Conservation (phyloP, 2,329 filamentous ascomycete species). For the Acrocalymma vagum region DNA sequence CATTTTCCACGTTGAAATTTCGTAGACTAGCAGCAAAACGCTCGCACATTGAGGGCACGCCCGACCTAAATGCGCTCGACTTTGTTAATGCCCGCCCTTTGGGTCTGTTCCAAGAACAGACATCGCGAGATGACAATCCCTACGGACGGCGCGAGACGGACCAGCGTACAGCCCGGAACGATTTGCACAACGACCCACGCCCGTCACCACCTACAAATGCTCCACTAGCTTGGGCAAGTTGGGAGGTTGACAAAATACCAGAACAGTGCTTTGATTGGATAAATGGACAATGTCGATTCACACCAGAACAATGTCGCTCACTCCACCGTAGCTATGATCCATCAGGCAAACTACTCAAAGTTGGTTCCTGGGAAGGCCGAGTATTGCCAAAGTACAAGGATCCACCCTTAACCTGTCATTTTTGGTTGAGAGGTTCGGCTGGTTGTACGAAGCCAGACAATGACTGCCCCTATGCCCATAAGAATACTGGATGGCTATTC, state of each 20-base stretch:
- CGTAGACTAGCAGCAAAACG: conserved; percentile 27
- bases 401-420: conserved; percentile 37
- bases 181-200: conserved; percentile 10
- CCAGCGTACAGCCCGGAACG: conserved; percentile 15
- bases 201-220: conserved; percentile 1
- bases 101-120: conserved; percentile 5
- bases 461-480: conserved; percentile 36
- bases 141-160: conserved; percentile 35
- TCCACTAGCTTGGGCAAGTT: conserved; percentile 17
- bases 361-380: conserved; percentile 22
- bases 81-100: conserved; percentile 32
- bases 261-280: conserved; percentile 40
- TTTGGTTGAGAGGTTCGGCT: conserved; percentile 26
- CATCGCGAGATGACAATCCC: conserved; percentile 16
- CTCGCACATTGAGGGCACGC: conserved; percentile 30
- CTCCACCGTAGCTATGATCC: conserved; percentile 34
- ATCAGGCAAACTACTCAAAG: conserved; percentile 20
- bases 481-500: conserved; percentile 39
- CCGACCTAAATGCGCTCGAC: conserved; percentile 30
- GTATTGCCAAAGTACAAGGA: conserved; percentile 35
- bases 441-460: conserved; percentile 28
- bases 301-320: conserved; percentile 29
- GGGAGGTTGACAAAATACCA: conserved; percentile 36
- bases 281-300: conserved; percentile 26
- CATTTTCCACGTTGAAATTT: conserved; percentile 26